Evolutionary conservation across 73 alveolate species (phyloP).

Genomic region (Tetrahymena borealis): DNA sequence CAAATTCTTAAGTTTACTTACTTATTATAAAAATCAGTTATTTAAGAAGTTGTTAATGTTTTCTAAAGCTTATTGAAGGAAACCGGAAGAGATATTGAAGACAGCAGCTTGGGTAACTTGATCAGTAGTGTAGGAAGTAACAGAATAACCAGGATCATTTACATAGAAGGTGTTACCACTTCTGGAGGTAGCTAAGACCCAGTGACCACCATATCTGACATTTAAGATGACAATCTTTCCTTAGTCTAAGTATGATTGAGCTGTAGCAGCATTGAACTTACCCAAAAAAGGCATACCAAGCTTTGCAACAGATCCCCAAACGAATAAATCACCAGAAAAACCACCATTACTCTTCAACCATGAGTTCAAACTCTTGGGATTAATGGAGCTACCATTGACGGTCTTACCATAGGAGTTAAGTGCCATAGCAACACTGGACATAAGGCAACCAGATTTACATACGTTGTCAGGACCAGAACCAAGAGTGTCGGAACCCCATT

Average conservation of each 20-base stretch:
- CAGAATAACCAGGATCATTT: conserved; percentile 52
- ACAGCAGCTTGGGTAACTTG: conserved; percentile 30
- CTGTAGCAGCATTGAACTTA: neutral
- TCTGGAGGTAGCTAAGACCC: conserved; percentile 47
- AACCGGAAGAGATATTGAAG: neutral
- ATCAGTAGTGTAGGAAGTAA: neutral
- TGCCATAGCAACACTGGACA: conserved; percentile 48
- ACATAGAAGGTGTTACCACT: conserved; percentile 38
- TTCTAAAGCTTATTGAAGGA: neutral
- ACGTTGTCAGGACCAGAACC: conserved; percentile 42
- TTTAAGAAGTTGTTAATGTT: neutral
- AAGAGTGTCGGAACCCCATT: conserved; percentile 38
- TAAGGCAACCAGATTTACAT: conserved; percentile 52
- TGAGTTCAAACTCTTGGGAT: conserved; percentile 41
- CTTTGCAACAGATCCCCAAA: conserved; percentile 48
- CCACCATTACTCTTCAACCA: conserved; percentile 54
- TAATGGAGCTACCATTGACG: conserved; percentile 15
- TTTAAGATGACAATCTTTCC: conserved; percentile 38
- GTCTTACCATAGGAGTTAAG: conserved; percentile 14
- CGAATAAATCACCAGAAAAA: conserved; percentile 43
- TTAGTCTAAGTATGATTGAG: neutral
- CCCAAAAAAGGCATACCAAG: conserved; percentile 29
- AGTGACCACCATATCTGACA: conserved; percentile 62
- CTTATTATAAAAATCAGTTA: too few relatives aligned
- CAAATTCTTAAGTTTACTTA: too few relatives aligned